Conservation (phyloP, 768 basidiomycete genomes). For the Gloeophyllum trabeum region DNA sequence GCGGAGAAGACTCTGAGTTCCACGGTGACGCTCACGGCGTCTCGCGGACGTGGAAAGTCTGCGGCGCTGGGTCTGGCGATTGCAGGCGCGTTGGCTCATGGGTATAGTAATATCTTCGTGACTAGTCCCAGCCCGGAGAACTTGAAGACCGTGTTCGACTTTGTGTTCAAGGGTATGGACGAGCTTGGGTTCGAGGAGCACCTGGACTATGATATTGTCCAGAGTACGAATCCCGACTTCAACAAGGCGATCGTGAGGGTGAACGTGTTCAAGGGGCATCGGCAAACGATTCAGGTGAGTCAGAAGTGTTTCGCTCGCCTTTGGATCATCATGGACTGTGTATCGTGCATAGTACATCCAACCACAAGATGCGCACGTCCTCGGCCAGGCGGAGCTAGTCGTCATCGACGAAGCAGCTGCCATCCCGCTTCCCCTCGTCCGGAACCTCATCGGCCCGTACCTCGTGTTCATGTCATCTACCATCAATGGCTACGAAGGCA, state of each 20-base stretch:
- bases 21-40: conserved; percentile 91
- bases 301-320: neutral
- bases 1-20: conserved; percentile 89
- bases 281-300: conserved; percentile 91
- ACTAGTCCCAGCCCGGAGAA: conserved; percentile 98
- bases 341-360: conserved; percentile 83
- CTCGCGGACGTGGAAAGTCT: conserved; percentile 92
- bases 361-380: conserved; percentile 94
- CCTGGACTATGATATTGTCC: conserved; percentile 92
- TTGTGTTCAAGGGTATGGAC: conserved; percentile 95
- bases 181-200: conserved; percentile 94
- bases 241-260: conserved; percentile 94
- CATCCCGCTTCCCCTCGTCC: conserved; percentile 91
- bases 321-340: no score
- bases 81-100: conserved; percentile 84
- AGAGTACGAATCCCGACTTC: conserved; percentile 90
- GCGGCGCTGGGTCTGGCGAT: conserved; percentile 94
- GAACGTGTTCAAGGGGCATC: conserved; percentile 84
- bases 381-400: conserved; percentile 94
- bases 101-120: conserved; percentile 96
- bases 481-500: conserved; percentile 98
- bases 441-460: conserved; percentile 90
- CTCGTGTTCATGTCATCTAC: conserved; percentile 99
- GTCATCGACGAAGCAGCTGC: conserved; percentile 99
- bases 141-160: conserved; percentile 94